Evolutionary conservation across 2,329 filamentous ascomycete species (phyloP).

Genomic region (Amylocarpus encephaloides): DNA sequence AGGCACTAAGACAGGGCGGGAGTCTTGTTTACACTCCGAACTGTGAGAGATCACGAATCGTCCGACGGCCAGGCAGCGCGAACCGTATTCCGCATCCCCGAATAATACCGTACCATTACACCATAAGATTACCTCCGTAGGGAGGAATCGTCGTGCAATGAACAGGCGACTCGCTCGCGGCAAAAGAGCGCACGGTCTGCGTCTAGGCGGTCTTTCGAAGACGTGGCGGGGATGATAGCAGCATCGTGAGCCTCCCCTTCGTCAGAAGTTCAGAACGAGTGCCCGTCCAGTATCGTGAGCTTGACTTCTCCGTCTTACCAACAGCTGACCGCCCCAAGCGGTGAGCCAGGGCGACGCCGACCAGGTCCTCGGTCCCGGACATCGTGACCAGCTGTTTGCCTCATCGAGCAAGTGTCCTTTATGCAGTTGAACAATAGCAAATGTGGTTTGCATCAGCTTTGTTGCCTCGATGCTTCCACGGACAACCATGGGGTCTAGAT

Average conservation of each 20-base stretch:
- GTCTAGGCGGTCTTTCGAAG: too few relatives aligned
- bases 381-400: neutral
- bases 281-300: neutral
- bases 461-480: too few relatives aligned
- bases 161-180: neutral
- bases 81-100: too few relatives aligned
- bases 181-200: too few relatives aligned
- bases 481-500: too few relatives aligned
- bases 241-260: neutral
- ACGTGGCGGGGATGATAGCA: neutral
- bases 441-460: neutral
- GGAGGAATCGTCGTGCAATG: neutral
- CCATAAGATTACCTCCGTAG: too few relatives aligned
- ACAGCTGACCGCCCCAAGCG: neutral
- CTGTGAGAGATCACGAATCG: neutral
- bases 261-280: neutral
- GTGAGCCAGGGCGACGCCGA: neutral
- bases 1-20: neutral
- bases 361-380: neutral
- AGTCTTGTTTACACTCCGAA: too few relatives aligned
- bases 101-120: too few relatives aligned
- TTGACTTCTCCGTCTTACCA: neutral
- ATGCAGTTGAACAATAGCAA: constrained; percentile 1
- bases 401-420: neutral
- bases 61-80: neutral